These are phyloP conservation scores for Penicillium odoratum DNA, from an alignment of 495 filamentous ascomycete genomes.

Conservation along the genomic window DNA sequence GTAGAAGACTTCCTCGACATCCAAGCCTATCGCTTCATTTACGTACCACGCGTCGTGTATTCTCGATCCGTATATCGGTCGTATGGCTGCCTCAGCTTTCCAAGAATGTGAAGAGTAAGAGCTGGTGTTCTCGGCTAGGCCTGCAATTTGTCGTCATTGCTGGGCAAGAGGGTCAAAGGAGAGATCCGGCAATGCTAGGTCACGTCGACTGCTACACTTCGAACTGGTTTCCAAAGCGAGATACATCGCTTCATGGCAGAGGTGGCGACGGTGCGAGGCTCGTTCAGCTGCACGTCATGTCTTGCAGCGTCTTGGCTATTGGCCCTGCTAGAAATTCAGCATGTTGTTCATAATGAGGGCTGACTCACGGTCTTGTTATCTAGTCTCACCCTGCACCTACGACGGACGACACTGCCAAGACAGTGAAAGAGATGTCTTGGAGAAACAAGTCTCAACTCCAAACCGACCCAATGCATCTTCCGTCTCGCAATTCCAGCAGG, in stretches of 20 bases:
- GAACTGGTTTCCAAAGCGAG: background rate
- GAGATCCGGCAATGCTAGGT: background rate
- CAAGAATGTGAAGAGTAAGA: background rate
- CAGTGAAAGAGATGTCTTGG: background rate
- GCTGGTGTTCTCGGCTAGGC: too few relatives aligned
- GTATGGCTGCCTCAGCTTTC: background rate
- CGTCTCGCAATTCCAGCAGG: background rate
- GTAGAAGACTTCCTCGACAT: background rate
- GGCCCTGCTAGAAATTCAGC: background rate
- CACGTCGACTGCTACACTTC: background rate
- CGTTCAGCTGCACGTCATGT: background rate
- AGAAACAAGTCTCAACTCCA: too few relatives aligned
- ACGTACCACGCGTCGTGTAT: background rate
- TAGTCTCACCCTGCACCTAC: background rate
- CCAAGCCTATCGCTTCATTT: background rate
- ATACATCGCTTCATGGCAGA: background rate
- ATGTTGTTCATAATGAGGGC: background rate
- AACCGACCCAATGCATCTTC: background rate
- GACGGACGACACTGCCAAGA: constrained; percentile 2
- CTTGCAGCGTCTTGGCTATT: constrained; percentile 2
- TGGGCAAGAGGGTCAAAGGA: too few relatives aligned
- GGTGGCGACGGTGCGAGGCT: background rate
- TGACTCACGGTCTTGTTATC: background rate
- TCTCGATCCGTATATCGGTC: background rate
- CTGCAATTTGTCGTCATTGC: too few relatives aligned